phyloP scores from a whole-genome alignment of 2,329 filamentous ascomycete genomes.

The Colletotrichum tofieldiae region DNA sequence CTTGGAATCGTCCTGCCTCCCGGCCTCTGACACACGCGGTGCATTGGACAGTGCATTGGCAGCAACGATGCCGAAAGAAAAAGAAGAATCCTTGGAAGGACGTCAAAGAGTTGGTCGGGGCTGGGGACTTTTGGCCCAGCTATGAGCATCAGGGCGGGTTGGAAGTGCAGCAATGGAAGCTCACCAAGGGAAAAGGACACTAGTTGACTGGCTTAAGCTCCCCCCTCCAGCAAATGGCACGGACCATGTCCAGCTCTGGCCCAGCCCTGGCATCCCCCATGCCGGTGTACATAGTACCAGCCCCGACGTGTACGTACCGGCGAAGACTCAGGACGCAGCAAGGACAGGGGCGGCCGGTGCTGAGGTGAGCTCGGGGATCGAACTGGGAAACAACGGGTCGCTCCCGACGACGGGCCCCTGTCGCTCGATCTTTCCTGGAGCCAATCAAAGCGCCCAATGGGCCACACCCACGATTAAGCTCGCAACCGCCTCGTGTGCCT shows the following conservation, averaged over 20 bases:
- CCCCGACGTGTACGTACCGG: not conserved
- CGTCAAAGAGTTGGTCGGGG: not conserved
- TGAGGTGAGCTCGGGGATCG: constrained; percentile 14
- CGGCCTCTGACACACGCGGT: constrained; percentile 13
- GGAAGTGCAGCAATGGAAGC: not conserved
- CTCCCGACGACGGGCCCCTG: constrained; percentile 33
- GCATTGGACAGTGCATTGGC: constrained; percentile 1
- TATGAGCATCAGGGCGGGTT: constrained; percentile 28
- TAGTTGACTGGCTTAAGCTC: not conserved
- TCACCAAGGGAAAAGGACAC: too few relatives aligned
- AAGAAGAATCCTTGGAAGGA: not conserved
- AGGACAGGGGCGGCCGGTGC: constrained; percentile 17
- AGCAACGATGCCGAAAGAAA: not conserved
- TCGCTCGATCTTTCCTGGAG: not conserved
- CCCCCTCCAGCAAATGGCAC: constrained; percentile 4
- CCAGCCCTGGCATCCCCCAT: not conserved
- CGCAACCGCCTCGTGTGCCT: constrained; percentile 38
- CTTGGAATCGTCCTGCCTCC: constrained; percentile 3
- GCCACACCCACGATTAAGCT: constrained; percentile 38
- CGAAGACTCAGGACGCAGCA: not conserved
- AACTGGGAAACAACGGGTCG: constrained; percentile 41
- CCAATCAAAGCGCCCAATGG: constrained; percentile 35
- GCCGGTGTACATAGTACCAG: not conserved
- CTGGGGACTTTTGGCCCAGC: not conserved
- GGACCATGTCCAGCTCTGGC: constrained; percentile 1